Evolutionary conservation across 2,329 filamentous ascomycete species (phyloP).

Genomic region (Fusarium devonianum): DNA sequence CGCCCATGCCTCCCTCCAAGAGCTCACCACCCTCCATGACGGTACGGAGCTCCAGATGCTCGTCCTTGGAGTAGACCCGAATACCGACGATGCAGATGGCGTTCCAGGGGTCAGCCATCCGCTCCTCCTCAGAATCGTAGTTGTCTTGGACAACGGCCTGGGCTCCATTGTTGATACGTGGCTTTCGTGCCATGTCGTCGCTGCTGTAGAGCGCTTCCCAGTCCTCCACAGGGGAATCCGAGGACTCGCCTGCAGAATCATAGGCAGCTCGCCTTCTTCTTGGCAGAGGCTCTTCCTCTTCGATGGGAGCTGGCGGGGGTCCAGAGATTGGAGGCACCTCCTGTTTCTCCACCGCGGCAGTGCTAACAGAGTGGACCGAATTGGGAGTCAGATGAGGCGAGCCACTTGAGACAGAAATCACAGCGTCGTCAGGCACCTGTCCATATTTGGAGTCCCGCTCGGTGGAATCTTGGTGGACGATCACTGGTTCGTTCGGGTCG

Average conservation of each 20-base stretch:
- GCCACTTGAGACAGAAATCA: constrained; percentile 43
- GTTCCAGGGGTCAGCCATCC: constrained; percentile 66
- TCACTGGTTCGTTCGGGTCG: constrained; percentile 18
- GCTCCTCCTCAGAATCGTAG: constrained; percentile 65
- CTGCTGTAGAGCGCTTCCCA: constrained; percentile 66
- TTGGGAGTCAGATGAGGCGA: constrained; percentile 46
- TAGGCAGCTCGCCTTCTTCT: constrained; percentile 43
- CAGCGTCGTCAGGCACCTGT: constrained; percentile 32
- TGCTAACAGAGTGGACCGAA: constrained; percentile 39
- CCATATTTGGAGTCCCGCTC: constrained; percentile 16
- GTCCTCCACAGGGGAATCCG: constrained; percentile 66
- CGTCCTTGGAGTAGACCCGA: constrained; percentile 67
- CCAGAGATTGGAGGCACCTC: constrained; percentile 44
- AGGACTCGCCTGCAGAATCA: constrained; percentile 62
- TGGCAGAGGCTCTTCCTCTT: constrained; percentile 28
- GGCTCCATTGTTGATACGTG: constrained; percentile 50
- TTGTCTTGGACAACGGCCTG: constrained; percentile 46
- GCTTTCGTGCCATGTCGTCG: constrained; percentile 64
- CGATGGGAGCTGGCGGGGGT: constrained; percentile 33
- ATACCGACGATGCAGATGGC: constrained; percentile 68
- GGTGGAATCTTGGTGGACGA: constrained; percentile 10
- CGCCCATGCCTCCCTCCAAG: constrained; percentile 63
- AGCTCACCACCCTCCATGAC: constrained; percentile 64
- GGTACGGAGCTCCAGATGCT: constrained; percentile 59
- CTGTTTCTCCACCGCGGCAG: constrained; percentile 44